Evolutionary conservation across 495 filamentous ascomycete species (phyloP).

Genomic region (Xylaria curta): DNA sequence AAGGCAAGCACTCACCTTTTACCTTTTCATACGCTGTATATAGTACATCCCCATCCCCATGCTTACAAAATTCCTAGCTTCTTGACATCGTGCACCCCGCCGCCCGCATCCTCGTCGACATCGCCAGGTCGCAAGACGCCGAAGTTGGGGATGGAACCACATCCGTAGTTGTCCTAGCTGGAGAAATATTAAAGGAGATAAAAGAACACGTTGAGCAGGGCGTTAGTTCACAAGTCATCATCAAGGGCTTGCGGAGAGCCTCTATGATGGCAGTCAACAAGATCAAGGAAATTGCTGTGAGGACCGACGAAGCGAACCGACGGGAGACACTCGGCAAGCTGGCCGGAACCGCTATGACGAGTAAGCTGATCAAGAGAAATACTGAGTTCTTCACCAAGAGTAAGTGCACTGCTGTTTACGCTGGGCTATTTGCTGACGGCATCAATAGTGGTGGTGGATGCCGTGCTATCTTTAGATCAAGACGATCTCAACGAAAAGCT

Average conservation of each 20-base stretch:
- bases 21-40: not conserved
- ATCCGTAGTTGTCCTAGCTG: slow-evolving; percentile 93
- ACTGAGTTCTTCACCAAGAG: slow-evolving; percentile 97
- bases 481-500: slow-evolving; percentile 97
- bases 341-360: slow-evolving; percentile 98
- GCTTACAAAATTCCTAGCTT: slow-evolving; percentile 60
- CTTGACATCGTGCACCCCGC: slow-evolving; percentile 98
- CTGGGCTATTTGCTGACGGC: slow-evolving; percentile 22
- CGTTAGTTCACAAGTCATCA: slow-evolving; percentile 95
- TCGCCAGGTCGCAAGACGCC: slow-evolving; percentile 97
- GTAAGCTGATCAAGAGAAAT: slow-evolving; percentile 98
- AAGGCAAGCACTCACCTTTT: slow-evolving; percentile 64
- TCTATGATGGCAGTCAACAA: slow-evolving; percentile 95
- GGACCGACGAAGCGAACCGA: slow-evolving; percentile 83
- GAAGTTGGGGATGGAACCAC: slow-evolving; percentile 98
- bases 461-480: slow-evolving; percentile 95
- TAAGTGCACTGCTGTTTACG: slow-evolving; percentile 48
- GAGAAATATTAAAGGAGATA: slow-evolving; percentile 95
- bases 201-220: slow-evolving; percentile 95
- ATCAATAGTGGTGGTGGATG: slow-evolving; percentile 89
- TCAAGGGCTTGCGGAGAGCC: slow-evolving; percentile 92
- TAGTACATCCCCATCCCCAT: not conserved
- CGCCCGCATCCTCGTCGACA: slow-evolving; percentile 96
- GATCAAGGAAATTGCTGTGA: slow-evolving; percentile 95
- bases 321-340: slow-evolving; percentile 88